Conservation (phyloP, 768 basidiomycete genomes). For the Lentinula sp. region DNA sequence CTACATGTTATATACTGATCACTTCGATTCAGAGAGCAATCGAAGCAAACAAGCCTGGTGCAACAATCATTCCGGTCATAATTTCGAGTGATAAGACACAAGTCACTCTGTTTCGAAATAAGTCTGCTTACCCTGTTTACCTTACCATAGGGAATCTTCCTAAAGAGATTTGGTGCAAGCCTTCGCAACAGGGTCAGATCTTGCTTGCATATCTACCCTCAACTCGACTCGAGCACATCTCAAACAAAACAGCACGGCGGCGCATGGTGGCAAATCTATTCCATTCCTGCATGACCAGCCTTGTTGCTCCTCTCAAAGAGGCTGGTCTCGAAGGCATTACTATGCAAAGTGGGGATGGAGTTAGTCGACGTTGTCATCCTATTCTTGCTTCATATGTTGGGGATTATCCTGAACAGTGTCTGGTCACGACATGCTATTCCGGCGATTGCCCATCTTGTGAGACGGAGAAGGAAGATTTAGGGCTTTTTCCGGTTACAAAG, state of each 20-base stretch:
- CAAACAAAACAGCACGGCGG: slow-evolving; percentile 6
- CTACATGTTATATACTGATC: slow-evolving; percentile 2
- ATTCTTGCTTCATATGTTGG: slow-evolving; percentile 1
- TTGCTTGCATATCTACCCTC: slow-evolving; percentile 26
- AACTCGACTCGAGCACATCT: slow-evolving; percentile 9
- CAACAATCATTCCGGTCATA: slow-evolving; percentile 20
- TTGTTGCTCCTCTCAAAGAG: slow-evolving; percentile 16
- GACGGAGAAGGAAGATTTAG: slow-evolving; percentile 3
- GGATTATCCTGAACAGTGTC: slow-evolving; percentile 14
- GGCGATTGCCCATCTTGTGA: slow-evolving; percentile 12
- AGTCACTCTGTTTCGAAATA: too few relatives aligned
- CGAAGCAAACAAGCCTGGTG: slow-evolving; percentile 4
- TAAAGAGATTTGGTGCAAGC: background rate
- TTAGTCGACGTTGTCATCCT: background rate
- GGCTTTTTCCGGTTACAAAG: background rate
- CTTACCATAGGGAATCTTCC: too few relatives aligned
- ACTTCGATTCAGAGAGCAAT: background rate
- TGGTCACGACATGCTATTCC: slow-evolving; percentile 10
- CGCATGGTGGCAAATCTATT: slow-evolving; percentile 19
- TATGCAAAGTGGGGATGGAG: slow-evolving; percentile 2
- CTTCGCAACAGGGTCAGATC: slow-evolving; percentile 14
- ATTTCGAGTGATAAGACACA: slow-evolving; percentile 11
- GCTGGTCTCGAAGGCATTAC: slow-evolving; percentile 6
- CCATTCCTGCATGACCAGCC: slow-evolving; percentile 16
- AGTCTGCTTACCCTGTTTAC: too few relatives aligned